These are phyloP conservation scores for Pisolithus marmoratus DNA, from an alignment of 768 basidiomycete genomes.

Conservation along the genomic window DNA sequence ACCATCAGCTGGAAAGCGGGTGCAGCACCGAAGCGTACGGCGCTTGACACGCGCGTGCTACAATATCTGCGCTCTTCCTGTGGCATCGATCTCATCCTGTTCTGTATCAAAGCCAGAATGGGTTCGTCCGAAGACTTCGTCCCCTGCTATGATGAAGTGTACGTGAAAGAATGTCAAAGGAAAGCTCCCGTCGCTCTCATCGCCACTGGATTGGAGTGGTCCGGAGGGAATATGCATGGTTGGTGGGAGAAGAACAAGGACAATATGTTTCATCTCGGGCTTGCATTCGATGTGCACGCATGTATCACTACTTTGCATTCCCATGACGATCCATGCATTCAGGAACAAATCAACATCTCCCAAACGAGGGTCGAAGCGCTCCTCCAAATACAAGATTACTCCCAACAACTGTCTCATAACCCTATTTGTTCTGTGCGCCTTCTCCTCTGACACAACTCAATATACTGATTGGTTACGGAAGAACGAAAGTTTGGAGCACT, in stretches of 20 bases:
- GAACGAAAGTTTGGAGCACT: too few relatives aligned
- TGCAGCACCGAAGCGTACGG: too few relatives aligned
- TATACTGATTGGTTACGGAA: too few relatives aligned
- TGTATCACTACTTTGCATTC: constrained; percentile 23
- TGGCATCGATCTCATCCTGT: constrained; percentile 5
- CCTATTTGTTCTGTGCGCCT: not conserved
- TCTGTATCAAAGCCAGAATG: constrained; percentile 2
- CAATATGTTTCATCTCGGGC: constrained; percentile 12
- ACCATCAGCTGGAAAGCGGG: too few relatives aligned
- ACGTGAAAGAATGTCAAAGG: constrained; percentile 1
- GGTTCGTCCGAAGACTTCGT: constrained; percentile 4
- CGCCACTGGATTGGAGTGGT: constrained; percentile 13
- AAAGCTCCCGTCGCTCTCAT: constrained; percentile 9
- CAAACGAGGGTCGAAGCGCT: not conserved
- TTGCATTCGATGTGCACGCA: constrained; percentile 20
- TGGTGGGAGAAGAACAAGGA: constrained; percentile 28
- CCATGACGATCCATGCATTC: not conserved
- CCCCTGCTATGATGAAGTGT: constrained; percentile 4
- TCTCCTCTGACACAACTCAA: too few relatives aligned
- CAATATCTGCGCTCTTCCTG: too few relatives aligned
- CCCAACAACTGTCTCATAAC: not conserved
- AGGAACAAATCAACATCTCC: not conserved
- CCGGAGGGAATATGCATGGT: constrained; percentile 15
- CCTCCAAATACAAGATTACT: not conserved
- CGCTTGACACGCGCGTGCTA: too few relatives aligned